Evolutionary conservation across 192 early-diverging fungal species (phyloP).

Genomic region (Chytriomyces confervae): DNA sequence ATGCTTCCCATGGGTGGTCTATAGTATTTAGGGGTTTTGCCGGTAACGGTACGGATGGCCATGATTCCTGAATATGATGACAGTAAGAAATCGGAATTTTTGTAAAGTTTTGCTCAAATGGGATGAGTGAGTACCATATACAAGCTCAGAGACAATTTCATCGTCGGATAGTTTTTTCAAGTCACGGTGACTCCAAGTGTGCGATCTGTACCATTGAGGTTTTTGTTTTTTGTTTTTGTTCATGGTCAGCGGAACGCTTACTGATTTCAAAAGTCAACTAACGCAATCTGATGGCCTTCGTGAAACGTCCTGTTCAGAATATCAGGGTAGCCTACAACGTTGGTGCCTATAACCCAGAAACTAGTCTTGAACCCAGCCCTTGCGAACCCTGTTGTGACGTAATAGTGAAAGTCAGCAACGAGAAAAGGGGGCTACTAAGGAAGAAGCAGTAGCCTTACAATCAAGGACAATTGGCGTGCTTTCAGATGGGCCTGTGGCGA

Average conservation of each 20-base stretch:
- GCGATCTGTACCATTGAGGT: neutral
- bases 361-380: constrained; percentile 21
- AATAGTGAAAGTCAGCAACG: too few species aligned
- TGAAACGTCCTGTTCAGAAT: constrained; percentile 25
- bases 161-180: constrained; percentile 67
- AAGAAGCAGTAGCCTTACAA: too few species aligned
- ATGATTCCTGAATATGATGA: too few species aligned
- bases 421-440: too few species aligned
- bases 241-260: too few species aligned
- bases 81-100: too few species aligned
- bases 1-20: constrained; percentile 25
- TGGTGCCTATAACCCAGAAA: constrained; percentile 37
- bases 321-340: constrained; percentile 21
- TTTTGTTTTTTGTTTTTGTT: too few species aligned
- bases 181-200: constrained; percentile 63
- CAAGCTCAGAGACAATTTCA: constrained; percentile 72
- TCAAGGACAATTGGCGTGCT: too few species aligned
- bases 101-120: too few species aligned
- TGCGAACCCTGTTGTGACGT: neutral
- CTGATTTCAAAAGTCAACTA: neutral
- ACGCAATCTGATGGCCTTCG: constrained; percentile 36
- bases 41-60: neutral
- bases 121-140: constrained; percentile 56
- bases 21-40: neutral
- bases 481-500: too few species aligned